Base-by-base conservation (phyloP, 305 asterid species). In the Rubia tinctorum region DNA sequence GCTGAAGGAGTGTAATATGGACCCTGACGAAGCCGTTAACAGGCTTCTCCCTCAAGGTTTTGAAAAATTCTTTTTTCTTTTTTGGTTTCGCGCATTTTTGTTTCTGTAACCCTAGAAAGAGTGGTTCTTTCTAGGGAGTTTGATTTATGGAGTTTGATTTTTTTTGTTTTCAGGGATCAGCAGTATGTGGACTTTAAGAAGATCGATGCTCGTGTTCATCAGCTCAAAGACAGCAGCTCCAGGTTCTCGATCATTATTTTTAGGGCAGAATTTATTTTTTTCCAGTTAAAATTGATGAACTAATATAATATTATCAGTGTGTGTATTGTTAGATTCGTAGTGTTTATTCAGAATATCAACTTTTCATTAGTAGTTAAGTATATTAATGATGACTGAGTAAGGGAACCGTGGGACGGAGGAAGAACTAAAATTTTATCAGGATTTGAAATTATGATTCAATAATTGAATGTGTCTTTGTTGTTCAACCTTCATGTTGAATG, bases 191-290 rank as follows among this genome's bases (percentile, higher is more conserved):
- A 90, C 81, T 90, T 90, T 49, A 86, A 80, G 82, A 88, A 85
- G 83, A 82, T 90, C 68, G 95, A 90, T 86, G 93, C 93, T 49
- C 80, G 87, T 74, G 93, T 90, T 84, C 97, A 90, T 76, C 97
- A 90, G 81, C 79, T 89, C 44, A 90, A 90, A 80, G 97, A 95
- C 37, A 90, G 97, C 88, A 90, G 95, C 79, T 89, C 97, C 73
- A 90, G 97, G 95, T 87, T 78, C 23, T 8, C 6, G 27, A 55
- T 13, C 17, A 49, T 49, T 14, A 45, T 17, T 56, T 56, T 6
- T 56, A n/a, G 25, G 60, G 25, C 22, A 45, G 53, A 11, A 45
- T 18, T 53, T 1, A 53, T 8, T 14, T 53, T 6, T 11, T 18
- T 53, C 23, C 8, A 5, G 23, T 18, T 18, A 22, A 53, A 18